Base-by-base conservation (phyloP, 208 protist species). In the Trypanosoma grayi region DNA sequence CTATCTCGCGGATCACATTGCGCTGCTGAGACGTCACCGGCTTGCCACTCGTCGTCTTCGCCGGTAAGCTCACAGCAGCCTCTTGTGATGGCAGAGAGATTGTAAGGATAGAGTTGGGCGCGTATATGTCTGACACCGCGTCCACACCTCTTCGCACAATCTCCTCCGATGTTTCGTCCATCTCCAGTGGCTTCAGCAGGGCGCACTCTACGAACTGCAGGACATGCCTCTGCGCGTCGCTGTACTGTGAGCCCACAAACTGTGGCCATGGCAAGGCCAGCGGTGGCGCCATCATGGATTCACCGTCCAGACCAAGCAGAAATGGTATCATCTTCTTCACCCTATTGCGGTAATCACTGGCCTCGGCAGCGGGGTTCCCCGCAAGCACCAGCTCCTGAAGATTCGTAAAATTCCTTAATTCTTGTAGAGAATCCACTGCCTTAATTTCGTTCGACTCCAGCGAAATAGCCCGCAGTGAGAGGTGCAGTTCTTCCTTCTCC, bases 251-350 rank as follows among this genome's bases (percentile, higher is more conserved):
- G 13, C 25, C 33, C 2, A 54, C 31, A 71, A 91, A 85, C 10
- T 50, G 60, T 39, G 89, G 89, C 86, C 89, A 95, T 62, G 84
- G 85, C 50, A 95, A 46, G 8, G 47, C 46, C 18, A 95, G 73
- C 28, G 85, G 84, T 16, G 79, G 75, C 14, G 62, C 77, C 5
- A 45, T 41, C n/a, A 92, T 61, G 16, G 70, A 47, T 22, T 61
- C 66, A 14, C 78, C 70, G 45, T 95, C 86, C 2, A 95, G 67
- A 1, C 79, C 78, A 10, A 81, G 56, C 22, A 95, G 68, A 59
- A 66, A 87, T 36, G 89, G 86, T 45, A 95, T 50, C 13, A 58
- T n/a, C 56, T 83, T 83, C 59, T 80, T 81, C 5, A 93, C 51
- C 13, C 33, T 67, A 14, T 46, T 20, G 39, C 77, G 75, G 64